phyloP scores from a whole-genome alignment of 345 rosid genomes.

The Eucalyptus sideroxylon region DNA sequence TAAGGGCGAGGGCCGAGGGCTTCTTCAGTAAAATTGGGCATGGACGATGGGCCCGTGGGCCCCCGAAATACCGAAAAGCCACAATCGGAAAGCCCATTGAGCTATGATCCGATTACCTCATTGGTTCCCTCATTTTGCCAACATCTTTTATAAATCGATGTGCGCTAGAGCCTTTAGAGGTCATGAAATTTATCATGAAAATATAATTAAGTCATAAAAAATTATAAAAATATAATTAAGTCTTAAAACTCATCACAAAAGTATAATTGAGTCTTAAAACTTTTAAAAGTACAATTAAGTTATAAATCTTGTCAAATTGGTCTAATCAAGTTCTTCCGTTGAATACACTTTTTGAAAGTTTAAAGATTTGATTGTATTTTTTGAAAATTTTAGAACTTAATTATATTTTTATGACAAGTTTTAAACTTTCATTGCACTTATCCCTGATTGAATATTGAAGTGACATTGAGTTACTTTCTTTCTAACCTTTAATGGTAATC shows the following conservation, averaged over 20 bases:
- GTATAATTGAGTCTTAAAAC: rapidly evolving
- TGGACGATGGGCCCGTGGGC: neutral
- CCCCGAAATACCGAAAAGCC: neutral
- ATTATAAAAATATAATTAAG: rapidly evolving
- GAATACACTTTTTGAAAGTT: too few species aligned
- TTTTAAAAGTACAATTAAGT: rapidly evolving
- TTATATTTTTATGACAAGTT: too few species aligned
- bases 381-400: rapidly evolving
- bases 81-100: neutral
- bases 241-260: rapidly evolving
- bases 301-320: rapidly evolving
- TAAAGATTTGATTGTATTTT: too few species aligned
- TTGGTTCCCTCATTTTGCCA: neutral
- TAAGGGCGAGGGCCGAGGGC: neutral
- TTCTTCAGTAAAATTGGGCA: neutral
- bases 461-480: neutral
- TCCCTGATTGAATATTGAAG: neutral
- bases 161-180: too few species aligned
- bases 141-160: neutral
- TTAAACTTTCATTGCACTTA: too few species aligned
- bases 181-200: too few species aligned
- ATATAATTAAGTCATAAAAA: rapidly evolving
- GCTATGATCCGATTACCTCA: neutral
- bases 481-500: neutral
- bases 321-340: rapidly evolving